Evolutionary conservation across 495 filamentous ascomycete genomes (phyloP).

Genomic region (Achaetomiella virescens): DNA sequence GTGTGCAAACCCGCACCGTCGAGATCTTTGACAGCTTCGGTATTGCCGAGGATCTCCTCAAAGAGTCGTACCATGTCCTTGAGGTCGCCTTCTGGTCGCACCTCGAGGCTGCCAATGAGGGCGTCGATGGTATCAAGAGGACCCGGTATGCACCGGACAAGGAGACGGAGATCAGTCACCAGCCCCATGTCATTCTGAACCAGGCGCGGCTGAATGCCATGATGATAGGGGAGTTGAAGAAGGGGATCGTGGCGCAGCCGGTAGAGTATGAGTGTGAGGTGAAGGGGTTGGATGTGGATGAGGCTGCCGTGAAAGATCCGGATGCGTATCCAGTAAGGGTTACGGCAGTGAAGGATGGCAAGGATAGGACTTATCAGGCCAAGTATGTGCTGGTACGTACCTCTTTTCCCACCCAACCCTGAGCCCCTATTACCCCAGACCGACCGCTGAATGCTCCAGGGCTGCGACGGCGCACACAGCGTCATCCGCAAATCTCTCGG

Average conservation of each 20-base stretch:
- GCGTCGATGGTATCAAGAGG: slow-evolving; percentile 38
- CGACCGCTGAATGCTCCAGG: slow-evolving; percentile 34
- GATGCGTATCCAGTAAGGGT: slow-evolving; percentile 50
- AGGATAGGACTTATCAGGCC: slow-evolving; percentile 48
- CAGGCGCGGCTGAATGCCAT: slow-evolving; percentile 67
- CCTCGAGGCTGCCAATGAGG: neutral
- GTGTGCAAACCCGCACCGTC: slow-evolving; percentile 71
- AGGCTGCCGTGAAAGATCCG: slow-evolving; percentile 30
- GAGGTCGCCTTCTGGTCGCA: slow-evolving; percentile 61
- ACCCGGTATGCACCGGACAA: slow-evolving; percentile 54
- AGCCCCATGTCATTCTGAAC: slow-evolving; percentile 70
- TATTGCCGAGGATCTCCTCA: slow-evolving; percentile 61
- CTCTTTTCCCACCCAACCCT: neutral
- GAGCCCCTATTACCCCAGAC: neutral
- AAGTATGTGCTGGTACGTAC: slow-evolving; percentile 62
- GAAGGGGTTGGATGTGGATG: slow-evolving; percentile 47
- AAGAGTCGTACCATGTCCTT: slow-evolving; percentile 62
- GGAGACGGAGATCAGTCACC: slow-evolving; percentile 57
- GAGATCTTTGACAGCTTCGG: slow-evolving; percentile 79
- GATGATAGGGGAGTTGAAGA: slow-evolving; percentile 48
- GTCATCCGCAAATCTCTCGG: slow-evolving; percentile 60
- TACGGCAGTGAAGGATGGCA: slow-evolving; percentile 45
- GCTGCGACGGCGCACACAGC: slow-evolving; percentile 75
- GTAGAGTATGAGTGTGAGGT: slow-evolving; percentile 61
- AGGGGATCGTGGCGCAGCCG: slow-evolving; percentile 24